These are phyloP conservation scores for Debaryomyces prosopidis DNA, from an alignment of 805 yeast species.

Conservation along the genomic window DNA sequence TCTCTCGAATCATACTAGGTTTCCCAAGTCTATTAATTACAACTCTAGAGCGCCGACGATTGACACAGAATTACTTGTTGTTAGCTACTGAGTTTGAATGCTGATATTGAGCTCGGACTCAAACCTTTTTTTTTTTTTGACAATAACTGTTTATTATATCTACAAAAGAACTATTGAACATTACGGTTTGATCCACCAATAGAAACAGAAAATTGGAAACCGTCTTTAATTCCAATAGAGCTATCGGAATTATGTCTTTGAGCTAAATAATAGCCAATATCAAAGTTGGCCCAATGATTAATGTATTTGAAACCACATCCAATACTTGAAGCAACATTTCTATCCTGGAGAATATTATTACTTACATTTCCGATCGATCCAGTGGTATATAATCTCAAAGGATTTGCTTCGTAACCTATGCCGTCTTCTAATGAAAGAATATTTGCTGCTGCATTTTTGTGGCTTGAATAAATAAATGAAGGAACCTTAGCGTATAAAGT, in stretches of 20 bases:
- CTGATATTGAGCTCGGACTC: too few relatives aligned
- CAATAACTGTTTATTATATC: too few relatives aligned
- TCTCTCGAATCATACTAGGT: slow-evolving; percentile 19
- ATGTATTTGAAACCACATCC: slow-evolving; percentile 42
- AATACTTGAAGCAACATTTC: slow-evolving; percentile 21
- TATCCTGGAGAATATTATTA: slow-evolving; percentile 24
- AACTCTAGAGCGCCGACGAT: too few relatives aligned
- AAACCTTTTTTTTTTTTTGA: too few relatives aligned
- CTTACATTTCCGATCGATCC: slow-evolving; percentile 64
- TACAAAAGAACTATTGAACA: neutral
- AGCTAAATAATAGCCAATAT: slow-evolving; percentile 39
- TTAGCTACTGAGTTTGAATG: too few relatives aligned
- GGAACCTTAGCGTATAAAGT: slow-evolving; percentile 66
- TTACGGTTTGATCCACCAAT: slow-evolving; percentile 36
- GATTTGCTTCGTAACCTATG: slow-evolving; percentile 24
- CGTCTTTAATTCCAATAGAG: slow-evolving; percentile 33
- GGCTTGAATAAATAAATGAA: slow-evolving; percentile 24
- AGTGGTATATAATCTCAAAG: slow-evolving; percentile 57
- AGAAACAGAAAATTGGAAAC: slow-evolving; percentile 38
- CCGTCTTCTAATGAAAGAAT: slow-evolving; percentile 8
- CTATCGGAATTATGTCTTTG: slow-evolving; percentile 19
- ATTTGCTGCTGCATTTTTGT: slow-evolving; percentile 8
- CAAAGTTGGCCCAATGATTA: slow-evolving; percentile 41
- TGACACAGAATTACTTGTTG: too few relatives aligned
- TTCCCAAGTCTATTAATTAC: too few relatives aligned